Evolutionary conservation across 371 early-diverging fungal genomes (phyloP).

Genomic region (Circinella umbellata): DNA sequence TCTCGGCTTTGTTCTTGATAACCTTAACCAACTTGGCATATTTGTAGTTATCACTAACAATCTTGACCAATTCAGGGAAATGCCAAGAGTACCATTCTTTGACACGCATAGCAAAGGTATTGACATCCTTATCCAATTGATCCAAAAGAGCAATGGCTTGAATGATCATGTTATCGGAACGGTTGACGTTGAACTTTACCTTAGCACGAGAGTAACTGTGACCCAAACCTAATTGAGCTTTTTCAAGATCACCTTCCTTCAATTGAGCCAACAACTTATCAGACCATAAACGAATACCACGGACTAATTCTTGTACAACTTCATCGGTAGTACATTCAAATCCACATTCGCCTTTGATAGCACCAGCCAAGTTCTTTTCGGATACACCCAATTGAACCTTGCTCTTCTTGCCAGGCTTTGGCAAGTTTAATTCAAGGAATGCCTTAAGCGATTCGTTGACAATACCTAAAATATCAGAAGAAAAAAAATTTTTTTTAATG

Average conservation of each 20-base stretch:
- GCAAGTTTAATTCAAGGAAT: slow-evolving; percentile 94
- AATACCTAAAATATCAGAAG: slow-evolving; percentile 59
- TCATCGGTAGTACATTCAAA: slow-evolving; percentile 83
- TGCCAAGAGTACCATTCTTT: slow-evolving; percentile 99
- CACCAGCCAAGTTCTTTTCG: slow-evolving; percentile 91
- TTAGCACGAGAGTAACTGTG: slow-evolving; percentile 98
- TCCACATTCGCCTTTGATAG: slow-evolving; percentile 81
- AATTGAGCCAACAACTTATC: slow-evolving; percentile 89
- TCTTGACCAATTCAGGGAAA: slow-evolving; percentile 97
- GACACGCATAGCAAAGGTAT: slow-evolving; percentile 91
- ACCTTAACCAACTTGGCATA: slow-evolving; percentile 89
- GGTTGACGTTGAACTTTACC: slow-evolving; percentile 98
- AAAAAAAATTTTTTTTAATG: not conserved
- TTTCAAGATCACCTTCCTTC: slow-evolving; percentile 90
- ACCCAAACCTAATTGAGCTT: slow-evolving; percentile 96
- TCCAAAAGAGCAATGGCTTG: slow-evolving; percentile 91
- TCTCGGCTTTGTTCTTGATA: slow-evolving; percentile 89
- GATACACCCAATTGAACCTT: slow-evolving; percentile 88
- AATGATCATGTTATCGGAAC: slow-evolving; percentile 94
- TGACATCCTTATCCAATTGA: slow-evolving; percentile 95
- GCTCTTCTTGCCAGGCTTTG: slow-evolving; percentile 76
- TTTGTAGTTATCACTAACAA: slow-evolving; percentile 90
- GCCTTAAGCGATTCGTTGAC: slow-evolving; percentile 84
- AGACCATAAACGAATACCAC: slow-evolving; percentile 91
- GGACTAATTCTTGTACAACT: slow-evolving; percentile 86